Evolutionary conservation across 2,329 filamentous ascomycete species (phyloP).

Genomic region (Dactylonectria macrodidyma): DNA sequence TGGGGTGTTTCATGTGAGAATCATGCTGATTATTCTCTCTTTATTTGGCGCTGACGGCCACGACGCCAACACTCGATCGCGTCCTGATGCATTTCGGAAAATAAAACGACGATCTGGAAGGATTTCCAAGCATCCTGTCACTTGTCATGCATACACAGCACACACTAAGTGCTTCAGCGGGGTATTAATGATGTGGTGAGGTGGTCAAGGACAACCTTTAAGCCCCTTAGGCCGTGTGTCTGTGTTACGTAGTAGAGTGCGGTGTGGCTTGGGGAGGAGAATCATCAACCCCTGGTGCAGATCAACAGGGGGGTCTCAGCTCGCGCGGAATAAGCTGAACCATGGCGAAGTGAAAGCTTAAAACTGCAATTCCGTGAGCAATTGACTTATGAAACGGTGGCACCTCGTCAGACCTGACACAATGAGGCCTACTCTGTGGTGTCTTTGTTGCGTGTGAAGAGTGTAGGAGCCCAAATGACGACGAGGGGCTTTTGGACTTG

Average conservation of each 20-base stretch:
- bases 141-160: too few relatives aligned
- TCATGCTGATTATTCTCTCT: background rate
- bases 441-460: too few relatives aligned
- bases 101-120: too few relatives aligned
- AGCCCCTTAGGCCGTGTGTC: background rate
- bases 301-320: conserved; percentile 24
- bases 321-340: conserved; percentile 9
- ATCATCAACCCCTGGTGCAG: conserved; percentile 26
- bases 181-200: background rate
- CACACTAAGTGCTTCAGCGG: too few relatives aligned
- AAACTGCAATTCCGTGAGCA: background rate
- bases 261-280: conserved; percentile 26
- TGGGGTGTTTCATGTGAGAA: conserved; percentile 19
- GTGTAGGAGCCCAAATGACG: too few relatives aligned
- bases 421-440: background rate
- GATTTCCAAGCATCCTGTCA: too few relatives aligned
- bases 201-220: background rate
- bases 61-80: too few relatives aligned
- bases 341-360: conserved; percentile 20
- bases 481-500: too few relatives aligned
- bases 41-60: too few relatives aligned
- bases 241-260: background rate
- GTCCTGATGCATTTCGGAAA: too few relatives aligned
- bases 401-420: background rate
- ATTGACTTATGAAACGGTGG: conserved; percentile 16